A percentile compares a stretch with the other conserved stretches of the same genome.
Evolutionary conservation across 345 rosid genomes (phyloP).

Genomic region (sweet orange (Citrus sinensis)): DNA sequence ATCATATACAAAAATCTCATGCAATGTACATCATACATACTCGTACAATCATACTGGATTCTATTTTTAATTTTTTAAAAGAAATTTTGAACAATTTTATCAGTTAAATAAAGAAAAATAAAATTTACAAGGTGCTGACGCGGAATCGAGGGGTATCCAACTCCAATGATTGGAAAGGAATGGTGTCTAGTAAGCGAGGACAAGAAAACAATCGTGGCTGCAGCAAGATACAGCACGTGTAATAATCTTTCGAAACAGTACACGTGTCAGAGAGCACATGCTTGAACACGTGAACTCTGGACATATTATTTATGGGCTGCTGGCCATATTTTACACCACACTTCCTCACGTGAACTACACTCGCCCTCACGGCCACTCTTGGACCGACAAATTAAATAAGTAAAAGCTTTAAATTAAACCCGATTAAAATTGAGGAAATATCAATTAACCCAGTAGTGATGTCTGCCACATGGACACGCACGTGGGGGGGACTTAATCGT

Average conservation of each 20-base stretch:
- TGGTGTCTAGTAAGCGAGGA: background rate
- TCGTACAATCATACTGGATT: too few relatives aligned
- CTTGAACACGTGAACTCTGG: conserved; percentile 15
- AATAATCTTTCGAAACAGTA: background rate
- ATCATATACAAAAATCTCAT: too few relatives aligned
- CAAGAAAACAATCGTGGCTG: conserved; percentile 7
- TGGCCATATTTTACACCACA: background rate
- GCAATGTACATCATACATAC: too few relatives aligned
- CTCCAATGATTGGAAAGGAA: too few relatives aligned
- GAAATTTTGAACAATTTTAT: background rate
- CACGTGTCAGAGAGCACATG: conserved; percentile 3
- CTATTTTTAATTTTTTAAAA: too few relatives aligned
- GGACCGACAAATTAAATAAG: background rate
- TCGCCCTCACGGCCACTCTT: background rate
- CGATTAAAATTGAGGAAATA: too few relatives aligned
- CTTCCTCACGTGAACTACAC: background rate
- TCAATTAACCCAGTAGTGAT: background rate
- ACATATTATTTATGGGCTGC: background rate
- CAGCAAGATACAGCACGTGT: background rate
- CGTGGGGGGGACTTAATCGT: background rate
- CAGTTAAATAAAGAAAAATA: too few relatives aligned
- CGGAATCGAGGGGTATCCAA: too few relatives aligned
- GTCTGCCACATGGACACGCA: background rate
- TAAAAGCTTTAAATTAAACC: background rate
- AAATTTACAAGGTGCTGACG: too few relatives aligned